phyloP scores from a whole-genome alignment of 129 eudicot species.

The Centella asiatica region DNA sequence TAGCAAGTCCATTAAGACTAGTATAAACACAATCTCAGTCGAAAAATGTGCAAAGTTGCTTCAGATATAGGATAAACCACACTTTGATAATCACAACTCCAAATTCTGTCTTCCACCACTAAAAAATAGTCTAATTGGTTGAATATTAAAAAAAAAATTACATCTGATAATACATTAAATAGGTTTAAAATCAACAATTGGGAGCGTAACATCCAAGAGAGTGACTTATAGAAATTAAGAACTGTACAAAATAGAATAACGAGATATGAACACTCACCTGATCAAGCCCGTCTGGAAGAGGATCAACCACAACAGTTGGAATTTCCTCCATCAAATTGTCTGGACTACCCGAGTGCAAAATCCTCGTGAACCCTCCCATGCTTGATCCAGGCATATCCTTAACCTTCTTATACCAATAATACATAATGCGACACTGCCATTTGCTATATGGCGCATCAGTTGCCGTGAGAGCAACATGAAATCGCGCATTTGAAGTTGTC shows the following conservation, averaged over 20 bases:
- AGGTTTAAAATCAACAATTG: not conserved
- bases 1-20: too few species aligned
- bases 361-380: conserved; percentile 62
- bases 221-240: not conserved
- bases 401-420: conserved; percentile 59
- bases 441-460: conserved; percentile 65
- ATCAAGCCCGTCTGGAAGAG: conserved; percentile 64
- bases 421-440: conserved; percentile 75
- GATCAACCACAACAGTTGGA: conserved; percentile 59
- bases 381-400: conserved; percentile 51
- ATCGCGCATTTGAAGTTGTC: conserved; percentile 22
- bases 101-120: too few species aligned
- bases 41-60: too few species aligned
- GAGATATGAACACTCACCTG: conserved; percentile 32
- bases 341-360: conserved; percentile 55
- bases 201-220: not conserved
- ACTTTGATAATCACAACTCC: too few species aligned
- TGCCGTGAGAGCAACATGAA: conserved; percentile 62
- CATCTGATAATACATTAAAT: too few species aligned
- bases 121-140: too few species aligned
- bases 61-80: too few species aligned
- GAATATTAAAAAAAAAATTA: too few species aligned
- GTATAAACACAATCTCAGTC: too few species aligned
- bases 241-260: not conserved
- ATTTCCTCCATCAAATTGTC: conserved; percentile 73